These are phyloP conservation scores for Brasilioporus rufonigricans DNA, from an alignment of 768 basidiomycete genomes.

Conservation along the genomic window DNA sequence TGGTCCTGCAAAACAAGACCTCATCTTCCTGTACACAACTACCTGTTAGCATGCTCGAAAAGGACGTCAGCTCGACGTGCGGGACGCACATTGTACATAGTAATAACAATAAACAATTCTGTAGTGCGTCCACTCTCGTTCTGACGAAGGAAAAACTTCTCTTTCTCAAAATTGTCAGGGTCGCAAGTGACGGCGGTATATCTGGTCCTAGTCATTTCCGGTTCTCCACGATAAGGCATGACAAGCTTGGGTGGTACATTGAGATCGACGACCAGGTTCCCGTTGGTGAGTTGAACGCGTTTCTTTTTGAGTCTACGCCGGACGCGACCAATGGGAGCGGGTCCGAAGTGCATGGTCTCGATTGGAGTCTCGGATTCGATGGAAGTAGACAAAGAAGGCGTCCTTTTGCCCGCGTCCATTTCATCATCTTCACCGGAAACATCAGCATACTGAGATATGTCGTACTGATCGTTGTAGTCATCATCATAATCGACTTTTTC, in stretches of 20 bases:
- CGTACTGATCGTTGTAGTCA: conserved; percentile 24
- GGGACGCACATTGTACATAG: conserved; percentile 87
- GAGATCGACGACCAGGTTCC: conserved; percentile 84
- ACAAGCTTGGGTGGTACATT: conserved; percentile 83
- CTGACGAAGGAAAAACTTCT: conserved; percentile 83
- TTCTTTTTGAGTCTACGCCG: conserved; percentile 77
- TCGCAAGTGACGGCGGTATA: conserved; percentile 93
- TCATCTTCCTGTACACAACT: conserved; percentile 68
- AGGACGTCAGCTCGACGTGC: not conserved
- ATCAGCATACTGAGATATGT: conserved; percentile 32
- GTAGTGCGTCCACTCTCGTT: conserved; percentile 76
- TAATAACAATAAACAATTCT: conserved; percentile 91
- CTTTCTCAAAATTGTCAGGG: conserved; percentile 86
- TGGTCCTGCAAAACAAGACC: conserved; percentile 84
- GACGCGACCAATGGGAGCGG: conserved; percentile 78
- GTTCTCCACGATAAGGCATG: conserved; percentile 64
- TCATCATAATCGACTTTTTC: conserved; percentile 23
- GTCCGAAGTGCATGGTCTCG: conserved; percentile 83
- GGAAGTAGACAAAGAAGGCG: conserved; percentile 24
- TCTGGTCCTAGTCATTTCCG: conserved; percentile 70
- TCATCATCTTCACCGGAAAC: conserved; percentile 19
- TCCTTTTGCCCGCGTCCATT: conserved; percentile 23
- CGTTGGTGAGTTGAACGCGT: conserved; percentile 79
- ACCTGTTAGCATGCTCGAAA: conserved; percentile 11
- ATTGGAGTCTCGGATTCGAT: conserved; percentile 51